Evolutionary conservation across 2,329 filamentous ascomycete genomes (phyloP), one percentile per base, ranked within the genome.

Genomic region (Lasiodiplodia sp.): DNA sequence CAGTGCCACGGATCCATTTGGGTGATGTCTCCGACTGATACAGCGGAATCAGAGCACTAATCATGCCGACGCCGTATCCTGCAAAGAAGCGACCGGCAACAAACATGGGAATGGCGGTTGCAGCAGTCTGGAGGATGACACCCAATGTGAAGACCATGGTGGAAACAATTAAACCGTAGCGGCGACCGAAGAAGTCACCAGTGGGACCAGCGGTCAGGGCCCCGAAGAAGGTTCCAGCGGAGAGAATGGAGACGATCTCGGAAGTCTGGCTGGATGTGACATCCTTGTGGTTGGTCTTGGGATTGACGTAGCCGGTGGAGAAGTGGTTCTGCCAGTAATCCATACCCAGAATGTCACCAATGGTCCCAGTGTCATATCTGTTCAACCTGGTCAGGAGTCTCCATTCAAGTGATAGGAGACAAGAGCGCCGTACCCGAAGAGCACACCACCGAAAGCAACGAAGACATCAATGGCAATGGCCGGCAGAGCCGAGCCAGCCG

Each of bases 171-270:
- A 81, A 86, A 37, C 91, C 92, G 68, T 87, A 82, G 64, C 92
- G 89, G 74, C 91, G 90, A 69, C 92, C 92, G 62, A 92, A 80
- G 51, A 83, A 80, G 77, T 96, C 93, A 60, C 89, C 92, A 6
- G 87, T 77, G 1, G 90, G 92, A 6, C 91, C 92, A 44, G 92
- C 88, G 16, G 90, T 80, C 31, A 96, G 83, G 40, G 93, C 86
- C 66, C 93, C 93, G 68, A 93, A 82, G 73, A 92, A 89, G 31
- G 92, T 96, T 62, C 93, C 93, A 47, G 90, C 91, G 70, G 92
- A 96, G 44, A 97, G 86, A 71, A 96, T 95, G 18, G 92, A 91
- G 63, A 96, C 92, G 68, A 94, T 91, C 71, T 91, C 83, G 31
- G 92, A 91, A 31, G 88, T 88, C 78, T 95, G 86, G 3, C 65